A percentile compares a stretch with the other conserved stretches of the same genome.
Conservation (phyloP, 1,139 yeast species). For the Casaregolazyma suthepensis region DNA sequence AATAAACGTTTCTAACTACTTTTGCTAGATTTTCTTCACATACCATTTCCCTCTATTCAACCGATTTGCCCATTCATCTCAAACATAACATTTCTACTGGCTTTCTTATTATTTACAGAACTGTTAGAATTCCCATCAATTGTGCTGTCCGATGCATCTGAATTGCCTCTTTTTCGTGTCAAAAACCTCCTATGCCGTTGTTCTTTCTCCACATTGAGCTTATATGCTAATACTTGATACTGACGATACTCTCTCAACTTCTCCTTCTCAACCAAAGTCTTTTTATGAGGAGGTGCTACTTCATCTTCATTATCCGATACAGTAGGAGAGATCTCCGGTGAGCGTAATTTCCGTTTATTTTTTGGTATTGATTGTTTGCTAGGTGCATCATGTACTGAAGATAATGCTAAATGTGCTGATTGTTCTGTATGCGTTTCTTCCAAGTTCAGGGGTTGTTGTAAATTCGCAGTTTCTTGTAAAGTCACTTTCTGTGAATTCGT, state of each 20-base stretch:
- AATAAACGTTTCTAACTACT: not conserved
- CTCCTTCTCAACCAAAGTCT: not conserved
- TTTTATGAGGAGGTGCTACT: not conserved
- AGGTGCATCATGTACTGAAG: not conserved
- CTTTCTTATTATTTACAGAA: not conserved
- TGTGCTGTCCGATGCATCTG: not conserved
- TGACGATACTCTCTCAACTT: constrained; percentile 1
- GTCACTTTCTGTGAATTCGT: not conserved
- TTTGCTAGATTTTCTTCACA: not conserved
- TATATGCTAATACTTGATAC: constrained; percentile 1
- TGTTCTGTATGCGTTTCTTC: too few species aligned
- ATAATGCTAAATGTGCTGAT: not conserved
- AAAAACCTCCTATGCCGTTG: constrained; percentile 1
- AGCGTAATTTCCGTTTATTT: not conserved
- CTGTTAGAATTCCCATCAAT: not conserved
- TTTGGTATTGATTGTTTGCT: not conserved
- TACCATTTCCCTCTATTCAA: not conserved
- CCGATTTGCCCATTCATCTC: not conserved
- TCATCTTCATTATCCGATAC: not conserved
- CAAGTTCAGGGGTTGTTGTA: too few species aligned
- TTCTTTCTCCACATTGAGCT: constrained; percentile 4
- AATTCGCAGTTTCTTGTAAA: not conserved
- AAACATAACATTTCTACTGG: not conserved
- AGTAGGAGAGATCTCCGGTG: not conserved
- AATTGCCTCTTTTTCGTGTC: not conserved